Conservation (phyloP, 345 rosid genomes). For the Eucalyptus victrix region DNA sequence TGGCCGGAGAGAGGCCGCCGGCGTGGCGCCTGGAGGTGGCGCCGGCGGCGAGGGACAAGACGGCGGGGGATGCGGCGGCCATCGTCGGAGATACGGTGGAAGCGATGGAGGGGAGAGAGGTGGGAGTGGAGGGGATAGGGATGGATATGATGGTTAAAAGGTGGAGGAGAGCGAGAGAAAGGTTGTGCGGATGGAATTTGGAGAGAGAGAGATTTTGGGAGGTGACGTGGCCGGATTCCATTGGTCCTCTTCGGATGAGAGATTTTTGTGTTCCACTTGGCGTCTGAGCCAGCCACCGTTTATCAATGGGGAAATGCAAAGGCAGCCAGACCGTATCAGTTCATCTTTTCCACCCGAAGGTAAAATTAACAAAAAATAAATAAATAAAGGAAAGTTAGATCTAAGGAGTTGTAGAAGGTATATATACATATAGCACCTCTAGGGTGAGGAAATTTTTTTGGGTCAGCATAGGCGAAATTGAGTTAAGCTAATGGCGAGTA, state of each 20-base stretch:
- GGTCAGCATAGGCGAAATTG: neutral
- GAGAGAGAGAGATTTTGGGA: conserved; percentile 8
- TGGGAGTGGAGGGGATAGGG: neutral
- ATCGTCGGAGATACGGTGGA: neutral
- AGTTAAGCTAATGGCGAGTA: neutral
- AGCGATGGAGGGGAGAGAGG: neutral
- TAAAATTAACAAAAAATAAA: neutral
- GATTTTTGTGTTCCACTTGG: neutral
- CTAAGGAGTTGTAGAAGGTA: neutral
- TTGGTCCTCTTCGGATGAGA: conserved; percentile 32
- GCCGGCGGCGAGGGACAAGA: neutral
- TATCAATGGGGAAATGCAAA: neutral
- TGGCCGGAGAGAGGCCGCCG: conserved; percentile 8
- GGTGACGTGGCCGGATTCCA: conserved; percentile 16
- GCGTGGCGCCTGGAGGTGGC: conserved; percentile 17
- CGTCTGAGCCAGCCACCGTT: neutral
- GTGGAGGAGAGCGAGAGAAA: neutral
- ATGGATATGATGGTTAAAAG: neutral
- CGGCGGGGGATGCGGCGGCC: conserved; percentile 10
- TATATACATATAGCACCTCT: neutral
- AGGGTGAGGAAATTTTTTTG: neutral
- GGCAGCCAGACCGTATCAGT: neutral
- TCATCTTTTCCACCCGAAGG: neutral
- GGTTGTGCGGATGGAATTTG: conserved; percentile 15
- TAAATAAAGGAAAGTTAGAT: neutral